Base-by-base conservation (phyloP, 768 basidiomycete genomes). In the Collybia nuda region DNA sequence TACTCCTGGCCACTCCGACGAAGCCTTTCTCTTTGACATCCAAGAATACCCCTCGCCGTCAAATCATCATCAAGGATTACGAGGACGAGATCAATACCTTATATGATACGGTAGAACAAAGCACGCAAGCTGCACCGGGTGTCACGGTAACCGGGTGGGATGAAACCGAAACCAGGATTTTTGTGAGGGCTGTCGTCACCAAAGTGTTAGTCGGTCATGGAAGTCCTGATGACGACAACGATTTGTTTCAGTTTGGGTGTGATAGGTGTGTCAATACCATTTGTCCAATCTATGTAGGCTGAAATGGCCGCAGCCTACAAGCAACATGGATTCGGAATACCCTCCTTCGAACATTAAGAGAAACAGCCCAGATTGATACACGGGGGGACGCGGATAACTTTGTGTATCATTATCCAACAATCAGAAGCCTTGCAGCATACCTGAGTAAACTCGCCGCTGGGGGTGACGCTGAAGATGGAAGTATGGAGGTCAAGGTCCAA, bases 1-100 rank as follows among this genome's bases (percentile, higher is more conserved):
- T 76, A 32, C 22, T 71, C 11, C 62, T 73, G 21, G 55, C 67
- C 8, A 60, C 54, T 1, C 63, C 65, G 1, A 39, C 51, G 12
- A 74, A 73, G 46, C 72, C 73, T 5, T 74, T 74, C 50, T 57
- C 51, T 7, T 72, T 68, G 47, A 75, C 74, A 0, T 64, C 63
- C 6, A 75, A 75, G 56, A 61, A 53, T 42, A 70, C 67, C 0
- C 48, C 67, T 1, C 62, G 67, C 14, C 59, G 74, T n/a, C 66
- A 68, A 24, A 63, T 61, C 17, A 62, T 72, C 17, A 56, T 75
- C 23, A 53, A 54, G 9, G 60, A 66, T 2, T 76, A 76, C 44
- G 63, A 62, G 7, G 32, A 45, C 2, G 75, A 76, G 57, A 75
- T 76, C 54, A 56, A 69, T 29, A 62, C 58, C 1, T 38, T 70